Percentiles rank a stretch among this genome's conserved stretches.
phyloP scores from a whole-genome alignment of 1,139 yeast species.

The Saccharomyces hybrid region DNA sequence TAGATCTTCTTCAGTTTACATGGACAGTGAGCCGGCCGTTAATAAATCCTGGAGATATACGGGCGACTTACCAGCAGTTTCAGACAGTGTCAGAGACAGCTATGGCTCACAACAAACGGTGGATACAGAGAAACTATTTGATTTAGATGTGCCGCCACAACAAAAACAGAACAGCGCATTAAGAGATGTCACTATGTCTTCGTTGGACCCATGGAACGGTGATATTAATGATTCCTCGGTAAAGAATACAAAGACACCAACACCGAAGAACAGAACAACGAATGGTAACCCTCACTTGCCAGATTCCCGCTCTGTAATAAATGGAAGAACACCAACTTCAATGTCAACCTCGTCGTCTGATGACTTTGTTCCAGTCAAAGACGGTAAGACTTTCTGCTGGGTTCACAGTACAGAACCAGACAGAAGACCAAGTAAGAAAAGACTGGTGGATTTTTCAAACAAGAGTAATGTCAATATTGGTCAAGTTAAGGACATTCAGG shows the following conservation, averaged over 20 bases:
- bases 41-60: conserved; percentile 71
- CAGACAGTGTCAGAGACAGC: conserved; percentile 44
- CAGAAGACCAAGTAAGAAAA: conserved; percentile 25
- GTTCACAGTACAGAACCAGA: conserved; percentile 20
- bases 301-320: neutral
- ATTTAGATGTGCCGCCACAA: conserved; percentile 22
- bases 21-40: conserved; percentile 31
- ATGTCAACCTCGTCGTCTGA: conserved; percentile 23
- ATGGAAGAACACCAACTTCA: conserved; percentile 8
- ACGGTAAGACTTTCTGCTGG: conserved; percentile 26
- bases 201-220: conserved; percentile 30
- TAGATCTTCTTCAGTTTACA: conserved; percentile 27
- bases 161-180: conserved; percentile 29
- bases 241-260: conserved; percentile 7
- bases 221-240: conserved; percentile 4
- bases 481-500: conserved; percentile 23
- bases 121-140: conserved; percentile 74
- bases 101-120: conserved; percentile 74
- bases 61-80: conserved; percentile 34
- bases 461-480: conserved; percentile 23
- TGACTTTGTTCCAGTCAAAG: conserved; percentile 26
- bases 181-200: conserved; percentile 37
- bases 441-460: conserved; percentile 22
- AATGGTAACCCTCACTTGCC: conserved; percentile 1
- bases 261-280: conserved; percentile 5